Conservation (phyloP, 225 moss, liverwort and hornwort species). For the Neckera pumila region DNA sequence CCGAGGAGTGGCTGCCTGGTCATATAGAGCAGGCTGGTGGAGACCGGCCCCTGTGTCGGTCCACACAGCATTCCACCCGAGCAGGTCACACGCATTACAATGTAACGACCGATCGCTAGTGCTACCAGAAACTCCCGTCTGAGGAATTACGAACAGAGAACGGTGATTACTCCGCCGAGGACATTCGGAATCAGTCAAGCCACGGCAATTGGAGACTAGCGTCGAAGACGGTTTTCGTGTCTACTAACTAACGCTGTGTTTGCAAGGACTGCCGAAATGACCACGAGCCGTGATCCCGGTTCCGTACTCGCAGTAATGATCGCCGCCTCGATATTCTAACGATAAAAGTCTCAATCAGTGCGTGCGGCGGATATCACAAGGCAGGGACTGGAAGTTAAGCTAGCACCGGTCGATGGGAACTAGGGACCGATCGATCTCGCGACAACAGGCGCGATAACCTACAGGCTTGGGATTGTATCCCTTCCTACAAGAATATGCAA, state of each 20-base stretch:
- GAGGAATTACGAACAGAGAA: too few relatives aligned
- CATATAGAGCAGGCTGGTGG: too few relatives aligned
- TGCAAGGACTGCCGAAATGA: not conserved
- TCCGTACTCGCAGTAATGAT: not conserved
- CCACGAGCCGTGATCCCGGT: too few relatives aligned
- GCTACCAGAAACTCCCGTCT: too few relatives aligned
- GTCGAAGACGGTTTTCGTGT: not conserved
- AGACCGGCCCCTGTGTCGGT: not conserved
- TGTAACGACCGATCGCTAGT: too few relatives aligned
- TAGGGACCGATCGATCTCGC: not conserved
- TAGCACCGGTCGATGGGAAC: not conserved
- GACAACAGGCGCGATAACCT: not conserved
- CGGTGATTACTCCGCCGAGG: not conserved
- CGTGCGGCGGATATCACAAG: not conserved
- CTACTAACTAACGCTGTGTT: not conserved
- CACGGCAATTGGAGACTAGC: not conserved
- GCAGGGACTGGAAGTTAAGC: not conserved
- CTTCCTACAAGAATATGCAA: not conserved
- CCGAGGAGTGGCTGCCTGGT: not conserved
- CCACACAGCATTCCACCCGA: not conserved
- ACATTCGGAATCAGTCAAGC: not conserved
- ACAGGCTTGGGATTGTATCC: not conserved
- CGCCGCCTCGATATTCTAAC: not conserved
- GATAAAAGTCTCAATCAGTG: not conserved
- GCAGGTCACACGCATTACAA: not conserved